Evolutionary conservation across 2,329 filamentous ascomycete genomes (phyloP), one percentile per base, ranked within the genome.

Genomic region (Geoglossum cookeanum): DNA sequence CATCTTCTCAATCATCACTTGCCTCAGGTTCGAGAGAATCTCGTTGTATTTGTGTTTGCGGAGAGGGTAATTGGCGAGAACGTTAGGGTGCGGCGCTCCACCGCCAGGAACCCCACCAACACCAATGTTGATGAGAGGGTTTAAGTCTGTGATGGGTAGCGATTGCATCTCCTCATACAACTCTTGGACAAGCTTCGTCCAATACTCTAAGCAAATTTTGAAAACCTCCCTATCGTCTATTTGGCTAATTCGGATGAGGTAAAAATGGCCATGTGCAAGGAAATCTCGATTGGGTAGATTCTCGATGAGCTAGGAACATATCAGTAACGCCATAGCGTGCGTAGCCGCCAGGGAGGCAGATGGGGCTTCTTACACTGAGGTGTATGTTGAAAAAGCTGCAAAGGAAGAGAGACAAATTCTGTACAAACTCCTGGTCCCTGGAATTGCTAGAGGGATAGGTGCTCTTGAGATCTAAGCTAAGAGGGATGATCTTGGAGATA

Each of bases 1-100:
- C 92, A 98, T 98, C 77, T 96, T 96, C 74, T 98, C 92, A 61
- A 98, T 97, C 92, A 98, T 98, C 62, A 98, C 92, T 29, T 91
- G 85, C 63, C 92, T 84, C 58, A 98, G 77, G 69, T 95, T 97
- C 8, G 91, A 91, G 55, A 98, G 75, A 22, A 98, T 85, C 67
- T 96, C 89, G 62, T 84, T 84, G 71, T 97, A 98, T 72, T 96
- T 97, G 78, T 98, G 91, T 75, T 98, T 98, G 60, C 94, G 84
- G 49, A 98, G 79, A 11, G 91, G 89, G 66, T 94, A 94, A 70
- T 89, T 94, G 64, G 83, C 84, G 60, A 97, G 76, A n/a, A 91
- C 75, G 56, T 75, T 80, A 1, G 91, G 88, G 67, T 95, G 89
- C 55, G 88, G 85, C 1, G 89, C 90, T 49, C 90, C 90, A 57